Evolutionary conservation across 192 early-diverging fungal genomes (phyloP).

Genomic region (Gamsiella multidivaricata): DNA sequence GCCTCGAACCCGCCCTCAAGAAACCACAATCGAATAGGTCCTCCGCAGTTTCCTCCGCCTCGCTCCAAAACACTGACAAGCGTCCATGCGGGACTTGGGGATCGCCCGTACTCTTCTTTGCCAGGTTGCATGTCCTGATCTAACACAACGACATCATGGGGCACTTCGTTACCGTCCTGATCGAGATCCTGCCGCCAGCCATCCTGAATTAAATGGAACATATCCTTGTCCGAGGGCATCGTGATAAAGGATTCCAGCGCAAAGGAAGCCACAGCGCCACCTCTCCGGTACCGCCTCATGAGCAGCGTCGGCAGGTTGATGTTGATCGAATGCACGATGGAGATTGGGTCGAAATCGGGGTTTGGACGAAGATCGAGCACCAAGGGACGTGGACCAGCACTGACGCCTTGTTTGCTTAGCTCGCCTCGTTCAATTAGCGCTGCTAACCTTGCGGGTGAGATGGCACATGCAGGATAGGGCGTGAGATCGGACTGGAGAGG

Average conservation of each 20-base stretch:
- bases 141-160: conserved; percentile 55
- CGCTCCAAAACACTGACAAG: conserved; percentile 59
- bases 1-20: conserved; percentile 64
- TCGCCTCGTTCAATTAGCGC: conserved; percentile 20
- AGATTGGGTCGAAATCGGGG: conserved; percentile 40
- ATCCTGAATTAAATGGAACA: conserved; percentile 48
- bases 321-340: conserved; percentile 59
- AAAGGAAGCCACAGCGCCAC: conserved; percentile 62
- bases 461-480: conserved; percentile 31
- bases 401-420: not conserved
- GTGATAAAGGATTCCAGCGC: conserved; percentile 65
- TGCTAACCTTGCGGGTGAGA: conserved; percentile 27
- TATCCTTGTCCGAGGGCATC: conserved; percentile 58
- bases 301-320: conserved; percentile 65
- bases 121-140: conserved; percentile 62
- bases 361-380: conserved; percentile 34
- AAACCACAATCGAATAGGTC: conserved; percentile 47
- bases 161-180: conserved; percentile 3
- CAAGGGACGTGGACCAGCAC: conserved; percentile 30
- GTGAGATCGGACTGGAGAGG: conserved; percentile 34
- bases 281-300: conserved; percentile 60
- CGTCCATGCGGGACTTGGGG: conserved; percentile 62
- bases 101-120: conserved; percentile 49
- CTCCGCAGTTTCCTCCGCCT: conserved; percentile 36
- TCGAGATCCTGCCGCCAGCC: conserved; percentile 34